Evolutionary conservation across 129 eudicot genomes (phyloP), one percentile per base, ranked within the genome.

Genomic region (Escallonia rubra): DNA sequence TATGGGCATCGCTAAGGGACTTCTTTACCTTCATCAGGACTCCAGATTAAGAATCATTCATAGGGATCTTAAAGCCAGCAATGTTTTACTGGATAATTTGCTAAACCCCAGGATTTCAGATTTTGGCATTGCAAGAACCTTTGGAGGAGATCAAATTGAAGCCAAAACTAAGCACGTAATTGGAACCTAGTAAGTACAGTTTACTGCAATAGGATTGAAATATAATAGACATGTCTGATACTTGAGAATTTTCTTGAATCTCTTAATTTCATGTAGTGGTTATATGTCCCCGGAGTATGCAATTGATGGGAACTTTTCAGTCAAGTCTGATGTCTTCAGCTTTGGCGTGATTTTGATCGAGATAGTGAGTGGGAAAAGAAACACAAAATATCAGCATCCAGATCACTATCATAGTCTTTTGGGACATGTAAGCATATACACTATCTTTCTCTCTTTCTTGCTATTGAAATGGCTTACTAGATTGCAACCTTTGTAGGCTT

Each of bases 281-380:
- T 83, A 79, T 39, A 83, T 83, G 88, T 64, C 85, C 14, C 88
- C 88, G 5, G 88, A 83, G 55, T 83, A 83, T 57, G 76, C 84
- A 34, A 67, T 76, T 41, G 79, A 76, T 39, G 89, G 89, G 8
- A 73, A 50, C 47, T 81, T 76, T 54, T 81, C 82, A 3, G 70
- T 45, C 5, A 81, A 81, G 40, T 77, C 86, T 5, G 85, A 76
- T 50, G 64, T 83, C 67, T 80, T 72, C 60, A 83, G 84, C 65
- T 34, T 75, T 15, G 88, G 88, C 2, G 79, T 83, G 13, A 62
- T 83, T 8, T 44, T 83, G 58, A 10, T 83, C 42, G 88, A 83
- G 79, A 72, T 83, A 9, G 71, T 83, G 12, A 83, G 81, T 51
- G 89, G 89, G 14, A 69, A 61, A 61, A 79, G 56, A 74, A 83